phyloP scores from a whole-genome alignment of 805 yeast genomes.

The Pichia cephalocereana region DNA sequence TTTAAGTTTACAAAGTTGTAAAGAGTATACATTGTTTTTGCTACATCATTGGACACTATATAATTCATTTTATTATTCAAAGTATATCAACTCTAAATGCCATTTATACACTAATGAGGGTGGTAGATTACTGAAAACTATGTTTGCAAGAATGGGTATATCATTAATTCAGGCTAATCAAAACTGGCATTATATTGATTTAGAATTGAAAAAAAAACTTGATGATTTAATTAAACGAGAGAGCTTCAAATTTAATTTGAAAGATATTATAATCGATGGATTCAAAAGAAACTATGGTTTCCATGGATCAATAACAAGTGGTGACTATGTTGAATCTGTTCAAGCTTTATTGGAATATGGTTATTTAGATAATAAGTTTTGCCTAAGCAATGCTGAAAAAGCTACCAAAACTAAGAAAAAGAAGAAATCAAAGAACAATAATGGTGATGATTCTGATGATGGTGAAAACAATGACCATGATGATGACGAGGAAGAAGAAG shows the following conservation, averaged over 20 bases:
- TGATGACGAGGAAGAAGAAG: conserved; percentile 3
- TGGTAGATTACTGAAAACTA: conserved; percentile 69
- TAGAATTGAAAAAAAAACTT: conserved; percentile 63
- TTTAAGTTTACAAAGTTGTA: conserved; percentile 48
- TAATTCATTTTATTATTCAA: conserved; percentile 85
- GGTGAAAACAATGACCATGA: conserved; percentile 11
- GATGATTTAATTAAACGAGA: conserved; percentile 61
- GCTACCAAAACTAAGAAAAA: background rate
- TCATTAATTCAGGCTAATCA: conserved; percentile 83
- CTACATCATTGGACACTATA: conserved; percentile 90
- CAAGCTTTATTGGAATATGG: conserved; percentile 76
- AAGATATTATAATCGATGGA: conserved; percentile 77
- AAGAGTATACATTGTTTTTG: conserved; percentile 78
- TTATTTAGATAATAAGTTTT: background rate
- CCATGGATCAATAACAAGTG: conserved; percentile 80
- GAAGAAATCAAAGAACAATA: conserved; percentile 13
- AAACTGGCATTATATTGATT: conserved; percentile 86
- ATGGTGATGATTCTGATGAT: background rate
- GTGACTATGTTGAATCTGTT: conserved; percentile 85
- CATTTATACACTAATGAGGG: conserved; percentile 91
- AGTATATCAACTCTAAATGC: conserved; percentile 80
- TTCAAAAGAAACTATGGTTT: conserved; percentile 81
- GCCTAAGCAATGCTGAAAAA: conserved; percentile 15
- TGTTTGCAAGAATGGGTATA: conserved; percentile 96
- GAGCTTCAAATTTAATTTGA: conserved; percentile 68